A percentile compares a stretch with the other conserved stretches of the same genome.
Evolutionary conservation across 2,329 filamentous ascomycete species (phyloP).

Genomic region (Arthroderma sp.): DNA sequence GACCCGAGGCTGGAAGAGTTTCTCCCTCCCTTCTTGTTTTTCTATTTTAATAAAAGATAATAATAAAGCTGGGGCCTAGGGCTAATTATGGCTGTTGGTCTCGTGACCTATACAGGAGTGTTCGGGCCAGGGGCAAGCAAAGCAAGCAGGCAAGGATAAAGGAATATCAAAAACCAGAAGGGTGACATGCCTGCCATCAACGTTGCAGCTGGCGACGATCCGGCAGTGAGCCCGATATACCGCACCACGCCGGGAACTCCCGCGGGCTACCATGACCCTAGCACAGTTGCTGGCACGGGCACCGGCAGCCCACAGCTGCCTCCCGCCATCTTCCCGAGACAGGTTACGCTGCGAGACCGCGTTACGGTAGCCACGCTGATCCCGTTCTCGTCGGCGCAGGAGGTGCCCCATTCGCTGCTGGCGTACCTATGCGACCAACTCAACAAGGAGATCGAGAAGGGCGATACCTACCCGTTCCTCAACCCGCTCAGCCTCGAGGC

Average conservation of each 20-base stretch:
- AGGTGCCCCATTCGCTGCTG: conserved; percentile 64
- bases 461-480: conserved; percentile 84
- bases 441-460: conserved; percentile 81
- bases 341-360: conserved; percentile 71
- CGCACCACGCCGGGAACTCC: conserved; percentile 34
- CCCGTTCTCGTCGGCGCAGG: conserved; percentile 63
- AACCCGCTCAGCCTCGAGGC: conserved; percentile 60
- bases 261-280: neutral
- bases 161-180: neutral
- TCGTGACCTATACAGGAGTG: conserved; percentile 13
- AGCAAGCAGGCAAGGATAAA: neutral
- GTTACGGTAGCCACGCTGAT: conserved; percentile 74
- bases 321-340: conserved; percentile 55
- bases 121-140: conserved; percentile 13
- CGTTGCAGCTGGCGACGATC: conserved; percentile 45
- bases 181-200: conserved; percentile 59
- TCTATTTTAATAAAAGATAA: neutral
- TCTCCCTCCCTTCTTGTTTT: neutral
- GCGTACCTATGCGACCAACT: conserved; percentile 71
- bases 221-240: conserved; percentile 56
- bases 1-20: neutral
- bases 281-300: neutral
- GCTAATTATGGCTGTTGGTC: conserved; percentile 14
- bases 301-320: conserved; percentile 50
- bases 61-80: neutral